These are phyloP conservation scores for Solanum virginianum DNA, from an alignment of 257 asterid genomes.

Conservation along the genomic window DNA sequence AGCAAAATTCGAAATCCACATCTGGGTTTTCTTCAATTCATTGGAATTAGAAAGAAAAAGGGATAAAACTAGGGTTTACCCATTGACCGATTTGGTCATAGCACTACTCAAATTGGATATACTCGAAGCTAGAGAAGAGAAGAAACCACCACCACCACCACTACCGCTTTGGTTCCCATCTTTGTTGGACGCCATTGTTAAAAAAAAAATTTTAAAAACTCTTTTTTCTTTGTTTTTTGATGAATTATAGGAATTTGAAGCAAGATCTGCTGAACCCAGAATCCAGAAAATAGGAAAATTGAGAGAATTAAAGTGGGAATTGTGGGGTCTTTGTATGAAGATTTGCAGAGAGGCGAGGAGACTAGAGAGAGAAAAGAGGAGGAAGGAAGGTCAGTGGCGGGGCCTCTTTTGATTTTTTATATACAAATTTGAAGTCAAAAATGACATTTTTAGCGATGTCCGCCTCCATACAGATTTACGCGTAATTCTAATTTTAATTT, in stretches of 20 bases:
- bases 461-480: background rate
- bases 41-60: background rate
- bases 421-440: background rate
- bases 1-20: background rate
- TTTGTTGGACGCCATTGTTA: background rate
- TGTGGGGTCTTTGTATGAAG: background rate
- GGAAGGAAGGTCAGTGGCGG: background rate
- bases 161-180: constrained; percentile 24
- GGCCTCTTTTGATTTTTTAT: background rate
- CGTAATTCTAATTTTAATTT: background rate
- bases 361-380: background rate
- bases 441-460: background rate
- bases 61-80: constrained; percentile 23
- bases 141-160: constrained; percentile 37
- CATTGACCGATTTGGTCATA: constrained; percentile 64
- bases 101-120: constrained; percentile 50
- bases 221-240: background rate
- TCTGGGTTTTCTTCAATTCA: background rate
- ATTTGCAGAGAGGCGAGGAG: background rate
- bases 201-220: background rate
- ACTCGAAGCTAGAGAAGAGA: constrained; percentile 55
- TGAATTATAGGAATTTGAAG: background rate
- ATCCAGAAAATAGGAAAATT: background rate
- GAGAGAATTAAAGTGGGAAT: background rate
- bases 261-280: background rate